These are phyloP conservation scores for Metschnikowia orientalis DNA, from an alignment of 805 yeast genomes.

Conservation along the genomic window DNA sequence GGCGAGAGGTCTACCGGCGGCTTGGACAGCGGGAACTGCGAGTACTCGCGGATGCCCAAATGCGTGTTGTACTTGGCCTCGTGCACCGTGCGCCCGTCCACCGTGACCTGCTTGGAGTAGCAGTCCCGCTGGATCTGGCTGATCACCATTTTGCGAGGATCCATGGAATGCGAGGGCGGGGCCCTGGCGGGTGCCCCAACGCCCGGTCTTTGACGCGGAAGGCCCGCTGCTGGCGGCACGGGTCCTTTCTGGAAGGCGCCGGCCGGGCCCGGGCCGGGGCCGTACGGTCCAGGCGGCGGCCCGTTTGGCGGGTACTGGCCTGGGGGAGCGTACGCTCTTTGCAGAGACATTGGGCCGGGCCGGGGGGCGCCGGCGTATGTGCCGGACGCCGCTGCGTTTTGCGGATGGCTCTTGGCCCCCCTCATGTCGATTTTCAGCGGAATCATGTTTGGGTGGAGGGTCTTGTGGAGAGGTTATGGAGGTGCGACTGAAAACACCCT, in stretches of 20 bases:
- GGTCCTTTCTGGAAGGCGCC: background rate
- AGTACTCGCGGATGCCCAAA: constrained; percentile 68
- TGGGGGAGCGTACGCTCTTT: constrained; percentile 1
- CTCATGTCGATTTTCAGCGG: constrained; percentile 13
- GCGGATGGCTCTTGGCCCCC: constrained; percentile 1
- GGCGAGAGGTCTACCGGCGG: constrained; percentile 59
- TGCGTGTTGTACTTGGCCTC: constrained; percentile 62
- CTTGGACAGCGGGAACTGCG: constrained; percentile 59
- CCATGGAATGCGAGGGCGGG: constrained; percentile 6
- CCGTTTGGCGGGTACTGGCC: constrained; percentile 2
- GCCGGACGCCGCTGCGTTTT: background rate
- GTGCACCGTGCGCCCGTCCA: constrained; percentile 17
- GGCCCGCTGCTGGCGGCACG: background rate
- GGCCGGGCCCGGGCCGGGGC: too few relatives aligned
- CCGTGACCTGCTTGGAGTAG: constrained; percentile 26
- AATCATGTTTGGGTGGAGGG: constrained; percentile 6
- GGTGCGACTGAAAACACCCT: too few relatives aligned
- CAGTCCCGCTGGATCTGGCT: constrained; percentile 37
- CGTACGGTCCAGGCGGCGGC: background rate
- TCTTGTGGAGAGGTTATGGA: constrained; percentile 1
- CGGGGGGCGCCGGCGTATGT: too few relatives aligned
- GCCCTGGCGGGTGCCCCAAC: constrained; percentile 1
- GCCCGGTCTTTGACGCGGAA: constrained; percentile 8
- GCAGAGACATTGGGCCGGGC: constrained; percentile 2
- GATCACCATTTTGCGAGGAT: constrained; percentile 20